Percentiles rank a stretch among this genome's conserved stretches.
These are phyloP conservation scores for Fusarium dlaminii DNA, from an alignment of 2,329 filamentous ascomycete genomes.

Conservation along the genomic window DNA sequence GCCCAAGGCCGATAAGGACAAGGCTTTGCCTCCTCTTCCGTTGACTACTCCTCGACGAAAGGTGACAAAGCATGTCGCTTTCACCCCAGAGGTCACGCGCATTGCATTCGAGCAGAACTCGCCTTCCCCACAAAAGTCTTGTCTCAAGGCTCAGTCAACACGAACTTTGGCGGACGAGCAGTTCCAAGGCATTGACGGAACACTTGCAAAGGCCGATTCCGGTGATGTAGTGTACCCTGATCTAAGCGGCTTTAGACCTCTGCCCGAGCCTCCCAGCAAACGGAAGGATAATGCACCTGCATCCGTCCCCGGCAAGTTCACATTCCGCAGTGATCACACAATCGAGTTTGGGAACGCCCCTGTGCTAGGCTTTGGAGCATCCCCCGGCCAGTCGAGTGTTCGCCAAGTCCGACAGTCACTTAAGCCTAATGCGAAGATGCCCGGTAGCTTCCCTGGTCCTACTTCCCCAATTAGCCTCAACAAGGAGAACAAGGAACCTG, in stretches of 20 bases:
- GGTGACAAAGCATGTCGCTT: conserved; percentile 78
- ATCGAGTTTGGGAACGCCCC: conserved; percentile 64
- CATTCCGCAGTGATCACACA: conserved; percentile 72
- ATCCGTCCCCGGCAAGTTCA: conserved; percentile 67
- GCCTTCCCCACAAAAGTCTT: conserved; percentile 65
- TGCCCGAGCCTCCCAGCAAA: conserved; percentile 41
- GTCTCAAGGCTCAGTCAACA: conserved; percentile 54
- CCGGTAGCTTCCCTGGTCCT: conserved; percentile 62
- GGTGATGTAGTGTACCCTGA: conserved; percentile 62
- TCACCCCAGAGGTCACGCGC: conserved; percentile 75
- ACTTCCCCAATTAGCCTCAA: conserved; percentile 52
- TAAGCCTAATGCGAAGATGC: conserved; percentile 57
- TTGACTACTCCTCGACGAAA: conserved; percentile 75
- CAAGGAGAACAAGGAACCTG: conserved; percentile 65
- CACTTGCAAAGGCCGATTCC: conserved; percentile 39
- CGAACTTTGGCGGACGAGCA: conserved; percentile 34
- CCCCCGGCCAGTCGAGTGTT: conserved; percentile 67
- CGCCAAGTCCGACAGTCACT: conserved; percentile 67
- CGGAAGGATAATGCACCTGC: conserved; percentile 44
- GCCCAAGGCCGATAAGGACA: conserved; percentile 61
- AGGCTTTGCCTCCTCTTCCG: conserved; percentile 61
- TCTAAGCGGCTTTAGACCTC: conserved; percentile 54
- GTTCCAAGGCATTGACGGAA: conserved; percentile 45
- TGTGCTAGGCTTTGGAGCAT: conserved; percentile 63
- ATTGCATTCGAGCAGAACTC: conserved; percentile 55